Conservation (phyloP, 495 filamentous ascomycete genomes). For the Annulohypoxylon bovei region DNA sequence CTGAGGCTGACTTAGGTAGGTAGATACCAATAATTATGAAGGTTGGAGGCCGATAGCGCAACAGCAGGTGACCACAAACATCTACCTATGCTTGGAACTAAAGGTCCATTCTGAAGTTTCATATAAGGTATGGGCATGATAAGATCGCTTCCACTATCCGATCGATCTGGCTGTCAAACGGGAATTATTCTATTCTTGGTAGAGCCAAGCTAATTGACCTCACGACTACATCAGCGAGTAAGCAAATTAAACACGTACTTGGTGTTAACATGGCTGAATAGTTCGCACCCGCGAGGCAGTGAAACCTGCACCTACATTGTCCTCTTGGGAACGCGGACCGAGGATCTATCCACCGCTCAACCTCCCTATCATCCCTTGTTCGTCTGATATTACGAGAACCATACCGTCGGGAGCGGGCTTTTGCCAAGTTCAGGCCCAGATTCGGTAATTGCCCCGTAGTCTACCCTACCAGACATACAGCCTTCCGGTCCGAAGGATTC, state of each 20-base stretch:
- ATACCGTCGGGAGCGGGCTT: slow-evolving; percentile 1
- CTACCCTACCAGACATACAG: not conserved
- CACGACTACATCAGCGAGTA: slow-evolving; percentile 16
- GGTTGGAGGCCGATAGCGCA: not conserved
- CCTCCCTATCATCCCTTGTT: not conserved
- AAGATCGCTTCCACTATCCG: slow-evolving; percentile 14
- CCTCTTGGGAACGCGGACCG: slow-evolving; percentile 24
- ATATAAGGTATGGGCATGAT: slow-evolving; percentile 11
- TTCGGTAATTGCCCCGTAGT: not conserved
- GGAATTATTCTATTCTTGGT: not conserved
- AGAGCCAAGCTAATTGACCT: not conserved
- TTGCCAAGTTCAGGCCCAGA: not conserved
- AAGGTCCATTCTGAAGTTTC: not conserved
- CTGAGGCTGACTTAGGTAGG: not conserved
- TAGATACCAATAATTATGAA: not conserved
- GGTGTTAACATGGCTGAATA: not conserved
- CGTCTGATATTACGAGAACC: not conserved
- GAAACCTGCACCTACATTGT: not conserved
- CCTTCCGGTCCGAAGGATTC: slow-evolving; percentile 5
- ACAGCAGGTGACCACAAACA: not conserved
- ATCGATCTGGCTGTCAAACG: not conserved
- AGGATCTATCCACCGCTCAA: not conserved
- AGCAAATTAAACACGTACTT: not conserved
- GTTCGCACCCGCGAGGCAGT: not conserved
- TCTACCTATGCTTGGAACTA: no score